Conservation (phyloP, 805 yeast species). For the Teunomyces pallodes region DNA sequence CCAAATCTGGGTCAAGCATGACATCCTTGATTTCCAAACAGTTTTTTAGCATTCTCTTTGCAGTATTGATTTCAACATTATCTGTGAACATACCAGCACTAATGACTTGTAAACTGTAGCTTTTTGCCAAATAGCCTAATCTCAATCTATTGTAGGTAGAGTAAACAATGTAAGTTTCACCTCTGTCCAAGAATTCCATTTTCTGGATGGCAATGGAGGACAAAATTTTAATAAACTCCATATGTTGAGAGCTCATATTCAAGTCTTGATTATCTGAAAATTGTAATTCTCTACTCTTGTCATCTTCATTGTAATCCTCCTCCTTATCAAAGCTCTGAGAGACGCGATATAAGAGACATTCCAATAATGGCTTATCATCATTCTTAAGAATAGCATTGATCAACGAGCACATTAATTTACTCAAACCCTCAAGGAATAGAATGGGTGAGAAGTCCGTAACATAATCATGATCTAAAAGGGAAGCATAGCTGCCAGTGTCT, state of each 20-base stretch:
- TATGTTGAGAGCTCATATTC: constrained; percentile 21
- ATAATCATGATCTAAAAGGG: constrained; percentile 23
- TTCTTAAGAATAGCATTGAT: constrained; percentile 27
- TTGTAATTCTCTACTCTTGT: not conserved
- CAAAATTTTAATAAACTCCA: constrained; percentile 26
- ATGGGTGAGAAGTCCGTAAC: constrained; percentile 33
- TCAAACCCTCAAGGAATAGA: constrained; percentile 32
- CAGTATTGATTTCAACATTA: constrained; percentile 40
- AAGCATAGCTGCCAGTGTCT: constrained; percentile 10
- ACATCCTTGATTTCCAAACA: constrained; percentile 53
- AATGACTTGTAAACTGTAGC: constrained; percentile 57
- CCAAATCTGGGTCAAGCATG: constrained; percentile 50
- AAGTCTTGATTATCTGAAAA: not conserved
- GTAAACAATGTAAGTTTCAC: constrained; percentile 54
- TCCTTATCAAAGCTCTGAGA: constrained; percentile 15
- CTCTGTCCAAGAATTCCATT: constrained; percentile 51
- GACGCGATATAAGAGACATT: constrained; percentile 24
- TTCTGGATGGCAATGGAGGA: constrained; percentile 37
- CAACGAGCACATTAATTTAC: constrained; percentile 35
- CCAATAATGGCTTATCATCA: constrained; percentile 24
- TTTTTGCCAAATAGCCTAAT: constrained; percentile 54
- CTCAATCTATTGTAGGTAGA: constrained; percentile 47
- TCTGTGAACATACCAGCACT: constrained; percentile 53
- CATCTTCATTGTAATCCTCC: constrained; percentile 1
- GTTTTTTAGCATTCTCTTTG: constrained; percentile 46